These are phyloP conservation scores for Aphanomyces stellatus DNA, from an alignment of 352 stramenopile species.

Conservation along the genomic window DNA sequence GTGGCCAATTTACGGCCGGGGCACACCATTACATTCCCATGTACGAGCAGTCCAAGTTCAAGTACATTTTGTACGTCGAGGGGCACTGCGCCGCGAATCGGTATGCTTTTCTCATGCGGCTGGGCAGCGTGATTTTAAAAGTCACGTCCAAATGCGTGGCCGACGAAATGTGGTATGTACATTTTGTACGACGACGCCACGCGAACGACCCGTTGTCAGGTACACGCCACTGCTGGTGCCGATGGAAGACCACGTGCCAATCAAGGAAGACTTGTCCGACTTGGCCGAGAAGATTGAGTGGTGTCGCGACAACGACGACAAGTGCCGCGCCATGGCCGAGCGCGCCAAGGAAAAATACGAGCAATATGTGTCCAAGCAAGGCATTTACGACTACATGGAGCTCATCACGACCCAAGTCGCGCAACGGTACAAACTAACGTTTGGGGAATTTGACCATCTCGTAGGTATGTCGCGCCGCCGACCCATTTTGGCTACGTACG, in stretches of 20 bases:
- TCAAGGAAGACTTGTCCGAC: constrained; percentile 96
- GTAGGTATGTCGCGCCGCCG: not conserved
- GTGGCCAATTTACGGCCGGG: constrained; percentile 80
- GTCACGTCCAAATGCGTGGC: constrained; percentile 88
- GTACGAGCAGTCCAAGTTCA: constrained; percentile 96
- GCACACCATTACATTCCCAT: constrained; percentile 96
- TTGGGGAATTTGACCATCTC: not conserved
- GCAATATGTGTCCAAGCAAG: constrained; percentile 83
- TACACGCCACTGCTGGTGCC: constrained; percentile 94
- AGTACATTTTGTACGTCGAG: constrained; percentile 97
- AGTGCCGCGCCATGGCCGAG: constrained; percentile 93
- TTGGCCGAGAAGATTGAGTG: constrained; percentile 97
- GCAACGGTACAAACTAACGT: constrained; percentile 50
- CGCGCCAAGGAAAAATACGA: constrained; percentile 93
- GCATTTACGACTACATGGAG: constrained; percentile 96
- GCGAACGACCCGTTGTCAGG: too few relatives aligned
- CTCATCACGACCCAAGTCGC: constrained; percentile 91
- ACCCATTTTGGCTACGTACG: constrained; percentile 6
- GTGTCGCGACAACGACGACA: constrained; percentile 95
- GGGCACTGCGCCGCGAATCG: constrained; percentile 96
- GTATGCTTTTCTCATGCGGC: constrained; percentile 98
- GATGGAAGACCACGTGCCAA: constrained; percentile 96
- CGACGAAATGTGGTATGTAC: constrained; percentile 91
- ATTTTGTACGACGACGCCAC: too few relatives aligned
- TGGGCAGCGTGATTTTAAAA: constrained; percentile 98